Evolutionary conservation across 345 rosid genomes (phyloP).

Genomic region (Moricandia moricandioides): DNA sequence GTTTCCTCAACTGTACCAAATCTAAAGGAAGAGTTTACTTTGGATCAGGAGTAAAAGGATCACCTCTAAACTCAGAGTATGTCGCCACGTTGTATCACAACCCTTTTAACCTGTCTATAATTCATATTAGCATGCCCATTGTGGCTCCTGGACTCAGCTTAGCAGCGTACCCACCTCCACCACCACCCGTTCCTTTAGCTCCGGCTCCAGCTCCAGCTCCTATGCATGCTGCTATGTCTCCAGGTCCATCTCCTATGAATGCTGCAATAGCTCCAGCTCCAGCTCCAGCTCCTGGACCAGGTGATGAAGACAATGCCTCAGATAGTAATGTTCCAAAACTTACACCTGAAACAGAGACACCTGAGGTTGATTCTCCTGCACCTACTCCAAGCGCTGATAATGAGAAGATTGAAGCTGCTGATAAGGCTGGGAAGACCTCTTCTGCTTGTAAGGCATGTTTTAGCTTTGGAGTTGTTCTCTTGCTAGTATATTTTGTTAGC

Average conservation of each 20-base stretch:
- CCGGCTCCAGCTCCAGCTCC: slow-evolving; percentile 27
- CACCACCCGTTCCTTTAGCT: slow-evolving; percentile 39
- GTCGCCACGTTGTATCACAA: slow-evolving; percentile 39
- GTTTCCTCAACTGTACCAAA: slow-evolving; percentile 56
- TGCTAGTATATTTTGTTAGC: slow-evolving; percentile 28
- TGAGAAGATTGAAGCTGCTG: slow-evolving; percentile 38
- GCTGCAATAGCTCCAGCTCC: slow-evolving; percentile 2
- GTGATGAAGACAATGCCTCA: slow-evolving; percentile 23
- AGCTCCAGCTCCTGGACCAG: slow-evolving; percentile 37
- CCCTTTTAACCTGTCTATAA: slow-evolving; percentile 69
- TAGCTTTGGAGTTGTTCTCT: slow-evolving; percentile 21
- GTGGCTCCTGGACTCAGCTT: slow-evolving; percentile 55
- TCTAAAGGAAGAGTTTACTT: slow-evolving; percentile 41
- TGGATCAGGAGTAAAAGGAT: slow-evolving; percentile 53
- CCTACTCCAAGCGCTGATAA: slow-evolving; percentile 33
- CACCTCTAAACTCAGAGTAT: slow-evolving; percentile 43
- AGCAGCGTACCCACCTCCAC: slow-evolving; percentile 41
- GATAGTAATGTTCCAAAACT: slow-evolving; percentile 22
- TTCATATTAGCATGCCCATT: slow-evolving; percentile 57
- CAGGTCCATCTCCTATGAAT: not conserved
- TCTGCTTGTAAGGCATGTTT: slow-evolving; percentile 28
- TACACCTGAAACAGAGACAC: slow-evolving; percentile 40
- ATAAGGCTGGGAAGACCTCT: slow-evolving; percentile 27
- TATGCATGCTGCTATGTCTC: not conserved
- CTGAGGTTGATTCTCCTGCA: slow-evolving; percentile 22